Conservation (phyloP, 305 asterid species). For the Solanum hybrid region DNA sequence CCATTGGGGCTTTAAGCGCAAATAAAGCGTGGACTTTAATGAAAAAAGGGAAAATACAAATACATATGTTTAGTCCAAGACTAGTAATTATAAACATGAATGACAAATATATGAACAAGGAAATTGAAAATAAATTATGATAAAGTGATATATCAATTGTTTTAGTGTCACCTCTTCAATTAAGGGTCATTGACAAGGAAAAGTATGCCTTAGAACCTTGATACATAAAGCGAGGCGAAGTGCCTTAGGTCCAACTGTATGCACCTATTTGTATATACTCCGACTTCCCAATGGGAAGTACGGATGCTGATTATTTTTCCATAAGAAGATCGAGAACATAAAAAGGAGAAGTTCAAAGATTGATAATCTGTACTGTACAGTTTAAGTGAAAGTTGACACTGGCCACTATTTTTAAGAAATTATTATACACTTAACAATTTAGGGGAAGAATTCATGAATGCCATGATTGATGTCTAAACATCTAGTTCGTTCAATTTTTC, state of each 20-base stretch:
- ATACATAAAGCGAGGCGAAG: no score
- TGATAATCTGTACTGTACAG: background rate
- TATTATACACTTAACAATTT: background rate
- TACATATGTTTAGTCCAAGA: no score
- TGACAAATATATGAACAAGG: no score
- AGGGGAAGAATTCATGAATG: background rate
- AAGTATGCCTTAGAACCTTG: no score
- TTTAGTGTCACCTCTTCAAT: no score
- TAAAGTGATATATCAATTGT: no score
- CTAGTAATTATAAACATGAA: no score
- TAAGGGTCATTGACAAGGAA: no score
- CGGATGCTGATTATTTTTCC: background rate
- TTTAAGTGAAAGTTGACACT: background rate
- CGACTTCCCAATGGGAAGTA: background rate
- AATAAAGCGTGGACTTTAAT: no score
- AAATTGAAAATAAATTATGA: no score
- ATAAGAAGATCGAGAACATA: background rate
- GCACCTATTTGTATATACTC: background rate
- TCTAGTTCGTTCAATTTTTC: background rate
- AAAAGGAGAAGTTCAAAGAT: background rate
- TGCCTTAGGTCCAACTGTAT: background rate
- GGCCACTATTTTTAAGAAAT: background rate
- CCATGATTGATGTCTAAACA: background rate
- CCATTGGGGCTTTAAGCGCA: no score
- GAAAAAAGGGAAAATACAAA: no score